Evolutionary conservation across 2,329 filamentous ascomycete species (phyloP).

Genomic region (Talaromyces sp.): DNA sequence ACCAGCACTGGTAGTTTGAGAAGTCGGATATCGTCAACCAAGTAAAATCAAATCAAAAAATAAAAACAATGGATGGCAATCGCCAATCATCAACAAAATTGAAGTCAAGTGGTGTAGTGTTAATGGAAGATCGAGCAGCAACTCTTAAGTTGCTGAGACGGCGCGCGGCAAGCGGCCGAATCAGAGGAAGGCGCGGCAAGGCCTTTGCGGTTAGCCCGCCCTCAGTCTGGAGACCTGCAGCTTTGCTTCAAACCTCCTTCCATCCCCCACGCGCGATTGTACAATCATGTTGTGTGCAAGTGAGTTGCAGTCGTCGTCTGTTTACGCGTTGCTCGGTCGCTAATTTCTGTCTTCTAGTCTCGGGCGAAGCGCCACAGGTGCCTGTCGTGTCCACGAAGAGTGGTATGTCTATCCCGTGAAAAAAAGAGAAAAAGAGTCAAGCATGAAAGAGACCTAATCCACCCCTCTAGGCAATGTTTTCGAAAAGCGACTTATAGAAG

Average conservation of each 20-base stretch:
- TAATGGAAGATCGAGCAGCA: background rate
- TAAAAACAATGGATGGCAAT: background rate
- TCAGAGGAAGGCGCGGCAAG: slow-evolving; percentile 22
- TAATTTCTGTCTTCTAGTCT: slow-evolving; percentile 57
- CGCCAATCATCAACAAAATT: background rate
- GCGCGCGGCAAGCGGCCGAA: slow-evolving; percentile 24
- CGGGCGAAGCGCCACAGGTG: slow-evolving; percentile 90
- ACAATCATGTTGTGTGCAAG: slow-evolving; percentile 59
- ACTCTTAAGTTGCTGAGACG: background rate
- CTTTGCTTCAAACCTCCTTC: slow-evolving; percentile 19
- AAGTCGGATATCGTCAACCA: background rate
- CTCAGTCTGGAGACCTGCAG: slow-evolving; percentile 18
- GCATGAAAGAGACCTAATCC: slow-evolving; percentile 3
- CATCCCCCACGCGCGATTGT: slow-evolving; percentile 15
- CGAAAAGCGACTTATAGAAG: slow-evolving; percentile 90
- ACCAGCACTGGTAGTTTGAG: background rate
- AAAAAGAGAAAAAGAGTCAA: background rate
- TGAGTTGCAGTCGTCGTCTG: slow-evolving; percentile 41
- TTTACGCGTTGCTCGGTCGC: background rate
- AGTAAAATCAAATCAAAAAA: background rate
- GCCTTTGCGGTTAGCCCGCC: slow-evolving; percentile 1
- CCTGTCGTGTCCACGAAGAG: slow-evolving; percentile 94
- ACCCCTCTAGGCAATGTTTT: slow-evolving; percentile 68
- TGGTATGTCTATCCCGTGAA: slow-evolving; percentile 51
- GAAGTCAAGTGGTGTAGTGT: background rate